Evolutionary conservation across 1,284 basidiomycete genomes (phyloP).

Genomic region (Trichosporon sp.): DNA sequence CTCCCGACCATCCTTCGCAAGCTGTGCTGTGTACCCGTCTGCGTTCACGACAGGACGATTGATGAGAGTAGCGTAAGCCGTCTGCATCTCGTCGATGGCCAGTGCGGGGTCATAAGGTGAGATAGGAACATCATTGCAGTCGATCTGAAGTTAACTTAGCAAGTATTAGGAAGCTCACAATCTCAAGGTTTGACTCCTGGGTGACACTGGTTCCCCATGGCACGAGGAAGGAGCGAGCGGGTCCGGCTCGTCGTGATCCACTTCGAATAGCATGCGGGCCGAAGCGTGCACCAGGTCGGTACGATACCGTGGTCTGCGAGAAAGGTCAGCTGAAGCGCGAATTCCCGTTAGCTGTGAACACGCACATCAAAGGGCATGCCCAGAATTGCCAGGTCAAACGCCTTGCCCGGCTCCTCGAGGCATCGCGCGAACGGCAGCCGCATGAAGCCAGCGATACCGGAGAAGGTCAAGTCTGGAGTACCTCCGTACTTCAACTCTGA

Average conservation of each 20-base stretch:
- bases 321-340: background rate
- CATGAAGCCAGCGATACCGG: constrained; percentile 53
- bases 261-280: constrained; percentile 52
- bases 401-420: constrained; percentile 50
- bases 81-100: constrained; percentile 57
- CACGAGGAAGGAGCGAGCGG: constrained; percentile 28
- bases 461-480: constrained; percentile 50
- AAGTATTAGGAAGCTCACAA: constrained; percentile 24
- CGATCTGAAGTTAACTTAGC: constrained; percentile 40
- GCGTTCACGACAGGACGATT: constrained; percentile 26
- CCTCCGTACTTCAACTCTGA: constrained; percentile 43
- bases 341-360: background rate
- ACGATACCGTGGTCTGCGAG: constrained; percentile 31
- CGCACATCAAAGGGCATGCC: constrained; percentile 55
- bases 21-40: constrained; percentile 24
- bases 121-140: constrained; percentile 57
- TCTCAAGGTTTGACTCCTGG: constrained; percentile 27
- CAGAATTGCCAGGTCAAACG: constrained; percentile 56
- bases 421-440: constrained; percentile 51
- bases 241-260: constrained; percentile 27
- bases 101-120: constrained; percentile 57
- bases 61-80: constrained; percentile 43
- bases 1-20: constrained; percentile 46
- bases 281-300: constrained; percentile 51
- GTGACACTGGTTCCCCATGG: constrained; percentile 29